Evolutionary conservation across 371 early-diverging fungal species (phyloP), one percentile per base, ranked within the genome.

Genomic region (Mortierella sp.): DNA sequence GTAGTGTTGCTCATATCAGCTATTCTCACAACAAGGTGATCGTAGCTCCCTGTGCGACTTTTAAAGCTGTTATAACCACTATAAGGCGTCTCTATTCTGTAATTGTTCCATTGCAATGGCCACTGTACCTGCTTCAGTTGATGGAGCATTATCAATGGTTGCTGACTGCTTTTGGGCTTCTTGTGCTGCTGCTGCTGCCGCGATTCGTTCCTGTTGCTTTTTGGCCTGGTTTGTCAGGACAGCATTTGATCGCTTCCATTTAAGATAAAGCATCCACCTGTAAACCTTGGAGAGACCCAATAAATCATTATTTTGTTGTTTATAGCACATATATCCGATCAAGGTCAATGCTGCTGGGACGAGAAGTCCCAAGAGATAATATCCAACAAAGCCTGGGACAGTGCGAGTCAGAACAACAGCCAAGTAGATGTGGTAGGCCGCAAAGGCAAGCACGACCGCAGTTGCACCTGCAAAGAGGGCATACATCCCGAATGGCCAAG

Each of bases 401-500:
- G 68, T 70, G 57, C 59, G 68, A 25, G 60, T 72, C 61, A 72
- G 72, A 14, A 57, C 15, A 4, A 80, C 69, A 15, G 88, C 90
- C 30, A 87, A 74, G 47, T 86, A 87, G 50, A 92, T 86, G 55
- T 90, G 91, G 60, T 86, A 85, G 15, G 82, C 88, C 18, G 90
- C 85, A 75, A 88, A 87, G 37, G 82, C 87, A 7, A 90, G 66
- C 50, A 90, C 83, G 21, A 88, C 72, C 5, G 70, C 84, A 4
- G 92, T 30, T 1, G 90, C 94, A 4, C 84, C 70, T 19, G 88
- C 57, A 66, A 90, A 89, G 18, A 91, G 84, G 11, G 83, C 81
- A 88, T 92, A 94, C 85, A 91, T 91, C 12, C 86, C 87, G 47
- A 74, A 76, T 45, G 91, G 84, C 95, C 95, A 95, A 5, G 84